Evolutionary conservation across 768 basidiomycete genomes (phyloP).

Genomic region (Boletellus ananas): DNA sequence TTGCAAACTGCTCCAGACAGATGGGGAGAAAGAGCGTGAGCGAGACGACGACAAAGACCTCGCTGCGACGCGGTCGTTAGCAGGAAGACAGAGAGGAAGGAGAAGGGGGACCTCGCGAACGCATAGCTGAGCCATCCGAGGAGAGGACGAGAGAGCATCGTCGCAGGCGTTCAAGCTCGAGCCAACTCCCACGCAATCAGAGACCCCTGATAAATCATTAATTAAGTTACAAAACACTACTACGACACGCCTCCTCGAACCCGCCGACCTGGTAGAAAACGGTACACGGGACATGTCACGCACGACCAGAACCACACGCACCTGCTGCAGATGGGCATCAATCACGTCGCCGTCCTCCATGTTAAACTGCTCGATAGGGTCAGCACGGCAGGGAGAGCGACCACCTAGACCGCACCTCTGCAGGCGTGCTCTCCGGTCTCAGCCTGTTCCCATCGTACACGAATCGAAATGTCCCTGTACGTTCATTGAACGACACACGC

Average conservation of each 20-base stretch:
- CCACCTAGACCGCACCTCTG: slow-evolving; percentile 36
- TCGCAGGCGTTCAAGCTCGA: neutral
- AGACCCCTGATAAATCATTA: neutral
- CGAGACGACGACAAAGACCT: slow-evolving; percentile 79
- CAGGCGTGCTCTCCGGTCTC: slow-evolving; percentile 48
- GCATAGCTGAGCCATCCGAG: slow-evolving; percentile 83
- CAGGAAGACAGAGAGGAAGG: neutral
- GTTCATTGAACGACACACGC: neutral
- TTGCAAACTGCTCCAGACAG: slow-evolving; percentile 82
- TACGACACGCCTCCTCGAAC: neutral
- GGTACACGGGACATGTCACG: neutral
- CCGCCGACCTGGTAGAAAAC: slow-evolving; percentile 23
- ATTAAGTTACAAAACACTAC: neutral
- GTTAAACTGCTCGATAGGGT: slow-evolving; percentile 33
- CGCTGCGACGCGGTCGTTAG: slow-evolving; percentile 38
- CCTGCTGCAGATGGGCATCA: slow-evolving; percentile 58
- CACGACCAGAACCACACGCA: slow-evolving; percentile 23
- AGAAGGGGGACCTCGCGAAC: slow-evolving; percentile 60
- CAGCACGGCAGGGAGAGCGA: neutral
- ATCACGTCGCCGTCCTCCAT: slow-evolving; percentile 66
- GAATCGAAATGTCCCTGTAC: slow-evolving; percentile 61
- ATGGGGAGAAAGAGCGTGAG: slow-evolving; percentile 81
- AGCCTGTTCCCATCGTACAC: slow-evolving; percentile 53
- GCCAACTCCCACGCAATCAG: slow-evolving; percentile 1
- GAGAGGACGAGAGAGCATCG: slow-evolving; percentile 34